Base-by-base conservation (phyloP, 148 eudicot genomes). In the Arbutus unedo region DNA sequence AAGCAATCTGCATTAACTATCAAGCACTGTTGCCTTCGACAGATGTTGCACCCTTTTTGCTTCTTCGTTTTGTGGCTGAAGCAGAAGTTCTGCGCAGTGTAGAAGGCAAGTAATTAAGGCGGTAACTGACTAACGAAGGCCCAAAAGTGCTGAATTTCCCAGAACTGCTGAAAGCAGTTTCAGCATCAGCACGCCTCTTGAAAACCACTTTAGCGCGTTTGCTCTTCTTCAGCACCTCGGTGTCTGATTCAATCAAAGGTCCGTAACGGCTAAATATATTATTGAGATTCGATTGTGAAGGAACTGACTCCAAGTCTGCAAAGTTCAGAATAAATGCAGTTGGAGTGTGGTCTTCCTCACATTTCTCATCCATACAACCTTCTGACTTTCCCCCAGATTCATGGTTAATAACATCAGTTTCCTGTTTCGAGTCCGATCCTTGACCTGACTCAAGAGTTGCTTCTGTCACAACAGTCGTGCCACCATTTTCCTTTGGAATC, bases 141-240 rank as follows among this genome's bases (percentile, higher is more conserved):
- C 98, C 95, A 79, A 94, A 92, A 76, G 82, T 89, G 71, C 89
- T 87, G 70, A 89, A 94, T 88, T 92, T 91, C 56, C 95, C 95
- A 66, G 92, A 79, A 79, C 91, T 91, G 86, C 93, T 94, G 87
- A 92, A 93, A 81, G 95, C 98, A 68, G 88, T 86, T 84, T 93
- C 98, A 81, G 98, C 98, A 87, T 93, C 95, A 38, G 68, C 19
- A 76, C 89, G 84, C 79, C 87, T 90, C 91, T 85, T 89, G 84
- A 94, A 94, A 38, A 92, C 90, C 62, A 94, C 93, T 77, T 92
- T 92, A 31, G 90, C 95, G 62, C 92, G 89, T 54, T 83, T 88
- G 81, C 91, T 86, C 82, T 94, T 92, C 79, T 82, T 85, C 74
- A 89, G 75, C 11, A 93, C 83, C 84, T 90, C 86, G 50, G 94